Conservation (phyloP, 768 basidiomycete genomes). For the Sistotremastrum niveocremeum region DNA sequence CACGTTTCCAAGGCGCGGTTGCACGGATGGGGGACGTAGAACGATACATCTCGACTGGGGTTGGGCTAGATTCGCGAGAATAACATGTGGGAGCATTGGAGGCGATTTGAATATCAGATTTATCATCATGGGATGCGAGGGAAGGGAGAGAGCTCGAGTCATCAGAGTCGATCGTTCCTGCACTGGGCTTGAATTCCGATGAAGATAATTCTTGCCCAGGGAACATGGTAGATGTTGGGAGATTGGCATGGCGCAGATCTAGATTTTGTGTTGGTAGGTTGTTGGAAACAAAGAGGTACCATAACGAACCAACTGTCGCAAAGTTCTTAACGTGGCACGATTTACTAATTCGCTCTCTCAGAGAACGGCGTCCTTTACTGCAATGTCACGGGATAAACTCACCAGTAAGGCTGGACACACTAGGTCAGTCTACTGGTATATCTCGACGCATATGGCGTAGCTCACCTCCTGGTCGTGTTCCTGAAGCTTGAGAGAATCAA, state of each 20-base stretch:
- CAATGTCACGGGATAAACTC: conserved; percentile 4
- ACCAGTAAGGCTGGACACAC: conserved; percentile 30
- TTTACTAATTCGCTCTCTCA: conserved; percentile 39
- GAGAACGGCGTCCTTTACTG: background rate
- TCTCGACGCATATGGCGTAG: conserved; percentile 1
- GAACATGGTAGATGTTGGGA: conserved; percentile 21
- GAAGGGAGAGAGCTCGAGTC: too few relatives aligned
- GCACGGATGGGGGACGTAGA: too few relatives aligned
- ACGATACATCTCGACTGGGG: too few relatives aligned
- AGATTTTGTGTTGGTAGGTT: conserved; percentile 10
- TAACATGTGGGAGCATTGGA: too few relatives aligned
- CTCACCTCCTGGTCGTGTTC: conserved; percentile 76
- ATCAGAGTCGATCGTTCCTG: too few relatives aligned
- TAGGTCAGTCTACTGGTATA: background rate
- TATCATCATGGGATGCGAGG: too few relatives aligned
- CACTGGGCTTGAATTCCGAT: too few relatives aligned
- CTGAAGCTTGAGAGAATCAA: conserved; percentile 63
- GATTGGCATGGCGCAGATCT: conserved; percentile 59
- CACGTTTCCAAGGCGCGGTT: too few relatives aligned
- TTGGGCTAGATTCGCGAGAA: too few relatives aligned
- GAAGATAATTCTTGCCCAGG: too few relatives aligned
- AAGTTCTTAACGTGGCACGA: conserved; percentile 69
- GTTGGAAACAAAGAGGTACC: too few relatives aligned
- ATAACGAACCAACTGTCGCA: conserved; percentile 32
- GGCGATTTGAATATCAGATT: too few relatives aligned